Conservation (phyloP, 2,329 filamentous ascomycete genomes). For the Fusarium burgessii region DNA sequence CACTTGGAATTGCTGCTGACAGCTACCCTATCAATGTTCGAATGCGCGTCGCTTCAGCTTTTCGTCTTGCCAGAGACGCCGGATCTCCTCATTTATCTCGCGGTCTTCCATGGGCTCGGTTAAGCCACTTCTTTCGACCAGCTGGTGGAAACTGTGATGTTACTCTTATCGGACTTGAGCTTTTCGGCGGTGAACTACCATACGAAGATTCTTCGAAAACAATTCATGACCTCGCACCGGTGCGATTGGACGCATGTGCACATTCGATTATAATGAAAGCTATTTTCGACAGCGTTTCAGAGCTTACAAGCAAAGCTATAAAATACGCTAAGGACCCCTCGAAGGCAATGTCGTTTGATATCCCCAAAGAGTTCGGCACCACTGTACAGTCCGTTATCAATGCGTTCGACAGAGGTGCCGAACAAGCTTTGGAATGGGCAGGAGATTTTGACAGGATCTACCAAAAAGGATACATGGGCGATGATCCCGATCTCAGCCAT, state of each 20-base stretch:
- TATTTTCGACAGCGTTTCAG: background rate
- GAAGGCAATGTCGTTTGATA: background rate
- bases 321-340: background rate
- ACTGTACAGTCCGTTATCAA: background rate
- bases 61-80: background rate
- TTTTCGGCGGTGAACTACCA: background rate
- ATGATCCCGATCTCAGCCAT: background rate
- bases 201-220: background rate
- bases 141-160: background rate
- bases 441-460: background rate
- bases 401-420: background rate
- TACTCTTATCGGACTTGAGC: background rate
- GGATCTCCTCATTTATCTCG: background rate
- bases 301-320: background rate
- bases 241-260: background rate
- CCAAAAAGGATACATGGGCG: background rate
- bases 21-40: background rate
- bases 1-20: background rate
- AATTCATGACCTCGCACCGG: background rate
- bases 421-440: background rate
- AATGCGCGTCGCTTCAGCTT: background rate
- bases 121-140: background rate
- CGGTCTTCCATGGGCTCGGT: background rate
- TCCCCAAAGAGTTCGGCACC: background rate
- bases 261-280: background rate